Base-by-base conservation (phyloP, 106 monocot genomes). In the Ottelia alismoides region DNA sequence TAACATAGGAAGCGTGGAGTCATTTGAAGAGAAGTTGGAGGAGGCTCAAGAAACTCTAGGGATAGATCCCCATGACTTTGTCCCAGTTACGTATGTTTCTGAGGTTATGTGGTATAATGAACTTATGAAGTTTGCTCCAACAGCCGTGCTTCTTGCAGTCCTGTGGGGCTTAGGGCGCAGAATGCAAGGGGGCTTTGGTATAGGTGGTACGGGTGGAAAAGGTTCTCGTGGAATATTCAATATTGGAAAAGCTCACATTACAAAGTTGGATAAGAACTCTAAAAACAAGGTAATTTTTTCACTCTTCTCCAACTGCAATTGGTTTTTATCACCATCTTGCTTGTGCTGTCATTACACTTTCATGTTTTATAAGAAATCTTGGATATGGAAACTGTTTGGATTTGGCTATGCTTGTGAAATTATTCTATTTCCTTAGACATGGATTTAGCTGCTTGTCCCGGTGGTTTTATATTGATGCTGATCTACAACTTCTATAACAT, bases 1-100 rank as follows among this genome's bases (percentile, higher is more conserved):
- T 51, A 98, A 90, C 27, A 98, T 98, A 70, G 98, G 98, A 47
- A 90, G 89, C 40, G 82, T 98, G 16, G 98, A 98, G 50, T 85
- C 90, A 51, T 90, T 98, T 75, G 98, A 98, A 65, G 85, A 98
- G 49, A 98, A 98, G 61, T 53, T 98, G 58, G 82, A 90, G 63
- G 82, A 90, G 69, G 85, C 90, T 17, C 90, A 98, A 57, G 85
- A 82, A 58, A 61, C 77, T 14, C 61, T 90, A 57, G 82, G 79
- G 17, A 67, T 77, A 19, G 82, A 98, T 55, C 66, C 85, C 22
- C 98, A 85, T 57, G 74, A 98, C 29, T 73, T 72, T 77, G 70
- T 98, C 25, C 98, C 90, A 50, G 90, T 98, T 25, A 90, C 76
- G 20, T 98, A 85, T 65, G 63, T 65, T 35, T 67, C 72, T 64